Evolutionary conservation across 2,329 filamentous ascomycete species (phyloP).

Genomic region (Ceratocystis variospora): DNA sequence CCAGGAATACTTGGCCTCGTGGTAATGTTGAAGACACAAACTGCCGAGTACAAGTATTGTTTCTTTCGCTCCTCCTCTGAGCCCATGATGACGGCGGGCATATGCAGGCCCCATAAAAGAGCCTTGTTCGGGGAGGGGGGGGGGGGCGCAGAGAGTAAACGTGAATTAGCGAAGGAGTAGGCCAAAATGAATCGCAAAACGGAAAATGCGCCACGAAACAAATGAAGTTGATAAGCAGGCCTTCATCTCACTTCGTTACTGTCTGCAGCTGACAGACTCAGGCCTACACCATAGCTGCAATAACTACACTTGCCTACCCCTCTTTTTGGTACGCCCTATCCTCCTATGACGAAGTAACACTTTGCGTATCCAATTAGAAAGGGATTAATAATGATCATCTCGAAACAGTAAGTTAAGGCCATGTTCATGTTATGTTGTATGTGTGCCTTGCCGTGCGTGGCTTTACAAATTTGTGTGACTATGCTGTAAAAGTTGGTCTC

Average conservation of each 20-base stretch:
- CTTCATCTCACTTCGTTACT: neutral
- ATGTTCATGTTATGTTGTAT: neutral
- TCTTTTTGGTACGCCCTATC: too few species aligned
- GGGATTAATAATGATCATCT: neutral
- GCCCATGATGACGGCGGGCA: neutral
- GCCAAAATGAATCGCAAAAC: too few species aligned
- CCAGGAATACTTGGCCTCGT: too few species aligned
- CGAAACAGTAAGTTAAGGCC: neutral
- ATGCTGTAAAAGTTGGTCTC: too few species aligned
- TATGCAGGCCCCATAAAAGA: neutral
- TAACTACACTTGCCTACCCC: neutral
- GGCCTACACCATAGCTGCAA: neutral
- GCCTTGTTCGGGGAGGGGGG: neutral
- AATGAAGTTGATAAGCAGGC: neutral
- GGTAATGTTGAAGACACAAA: too few species aligned
- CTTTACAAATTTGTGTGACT: neutral
- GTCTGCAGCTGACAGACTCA: neutral
- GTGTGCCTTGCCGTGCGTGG: neutral
- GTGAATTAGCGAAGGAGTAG: neutral
- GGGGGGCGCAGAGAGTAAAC: neutral
- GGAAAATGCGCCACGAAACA: neutral
- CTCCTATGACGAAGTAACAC: neutral
- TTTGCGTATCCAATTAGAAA: neutral
- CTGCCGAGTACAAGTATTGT: too few species aligned
- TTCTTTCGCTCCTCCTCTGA: neutral